Base-by-base conservation (phyloP, 192 early-diverging fungal species). In the Glomus cerebriforme region DNA sequence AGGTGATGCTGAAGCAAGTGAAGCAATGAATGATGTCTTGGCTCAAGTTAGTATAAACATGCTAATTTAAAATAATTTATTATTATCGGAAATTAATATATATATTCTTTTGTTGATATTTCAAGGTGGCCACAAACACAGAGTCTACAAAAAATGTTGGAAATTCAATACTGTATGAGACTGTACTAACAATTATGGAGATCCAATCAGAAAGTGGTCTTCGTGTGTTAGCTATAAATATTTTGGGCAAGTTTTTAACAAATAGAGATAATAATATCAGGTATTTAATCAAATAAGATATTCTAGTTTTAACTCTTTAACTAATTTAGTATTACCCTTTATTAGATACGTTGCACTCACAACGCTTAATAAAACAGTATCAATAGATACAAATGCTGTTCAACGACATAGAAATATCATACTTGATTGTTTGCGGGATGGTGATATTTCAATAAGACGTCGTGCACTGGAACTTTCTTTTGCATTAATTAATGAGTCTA, bases 241-340 rank as follows among this genome's bases (percentile, higher is more conserved):
- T 99, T 85, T 90, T 99, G 13, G 98, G 98, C 75, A 92, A 95
- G 65, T 98, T 99, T 82, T 83, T 99, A 82, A 91, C 91, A 47
- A 96, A 99, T 86, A 83, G 92, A 49, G 98, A 99, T 83, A 98
- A 98, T 87, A 99, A 99, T 82, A 98, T 98, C 79, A 90, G 96
- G 90, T 96, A 88, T 39, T 32, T 32, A 45, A 65, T 8, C 6
- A 26, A n/a, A 22, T 8, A 26, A 15, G 19, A 60, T 22, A 47
- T 0, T 35, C 8, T 19, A n/a, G 19, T 47, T 79, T 31, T 39
- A 45, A 17, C 32, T 62, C 26, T 82, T 45, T 80, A 49, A 71
- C 35, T 60, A 60, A 27, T 26, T 67, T 87, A 6, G 17, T 13
- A 77, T 54, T 13, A 27, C 37, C n/a, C 59, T 31, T 7, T 43